Evolutionary conservation across 164 flowering plant genomes (phyloP), one percentile per base, ranked within the genome.

Genomic region (Vitis rotundifolia): DNA sequence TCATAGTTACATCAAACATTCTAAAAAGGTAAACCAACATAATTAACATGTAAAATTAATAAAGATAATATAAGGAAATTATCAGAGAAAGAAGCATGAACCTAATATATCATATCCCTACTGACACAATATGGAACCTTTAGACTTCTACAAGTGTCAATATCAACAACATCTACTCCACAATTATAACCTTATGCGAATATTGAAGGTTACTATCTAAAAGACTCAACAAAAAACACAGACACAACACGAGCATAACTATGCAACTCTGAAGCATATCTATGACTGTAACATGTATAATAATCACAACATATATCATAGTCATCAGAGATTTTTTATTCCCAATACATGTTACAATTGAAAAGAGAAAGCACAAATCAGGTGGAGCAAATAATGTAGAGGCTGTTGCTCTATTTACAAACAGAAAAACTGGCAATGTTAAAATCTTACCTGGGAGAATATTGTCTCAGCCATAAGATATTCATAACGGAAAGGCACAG

Each of bases 391-490:
- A 37, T 37, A 5, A 37, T 37, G 44, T 37, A 37, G 6, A 37
- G 44, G 6, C 2, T 37, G 44, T 37, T 37, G 44, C 44, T 37
- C 44, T 37, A 37, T 37, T 37, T 37, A 37, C 44, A 37, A 37
- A 6, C 44, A 37, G 44, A 37, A 37, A 37, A 37, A 37, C 7
- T 3, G 44, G 44, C 3, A 37, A 54, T n/a, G 8, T 15, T 48
- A 29, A 59, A 16, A 71, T 22, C 48, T 56, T 81, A 91, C 99
- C 98, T 95, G 99, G 62, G 98, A 96, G 76, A 96, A 96, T 68
- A 96, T 85, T 53, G 98, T 93, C 87, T 96, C 99, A 54, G 99
- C 98, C 97, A 96, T 91, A 53, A 96, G 88, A 84, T 91, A 91
- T 80, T 96, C 99, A 59, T 96, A 96, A 58, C 99, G 83, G 71